Conservation (phyloP, 129 eudicot species). For the Flaveria bidentis region DNA sequence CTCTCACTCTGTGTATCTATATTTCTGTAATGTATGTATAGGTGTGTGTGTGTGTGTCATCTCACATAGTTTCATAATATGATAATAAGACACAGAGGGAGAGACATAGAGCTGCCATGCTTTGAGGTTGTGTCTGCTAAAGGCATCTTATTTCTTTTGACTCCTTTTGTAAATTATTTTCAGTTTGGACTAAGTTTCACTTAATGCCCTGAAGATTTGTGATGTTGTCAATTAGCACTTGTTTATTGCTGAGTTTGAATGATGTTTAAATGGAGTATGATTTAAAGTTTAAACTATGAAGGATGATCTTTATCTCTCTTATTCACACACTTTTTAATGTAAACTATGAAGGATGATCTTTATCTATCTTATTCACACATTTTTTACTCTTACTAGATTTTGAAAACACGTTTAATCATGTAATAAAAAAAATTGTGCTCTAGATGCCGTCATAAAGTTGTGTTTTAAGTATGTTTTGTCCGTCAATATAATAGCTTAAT, state of each 20-base stretch:
- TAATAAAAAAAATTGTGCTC: not conserved
- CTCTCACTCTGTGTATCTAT: slow-evolving; percentile 18
- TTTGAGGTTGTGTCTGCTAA: slow-evolving; percentile 43
- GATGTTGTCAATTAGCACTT: slow-evolving; percentile 1
- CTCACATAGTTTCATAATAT: slow-evolving; percentile 12
- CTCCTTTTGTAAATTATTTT: slow-evolving; percentile 26
- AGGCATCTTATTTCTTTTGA: slow-evolving; percentile 45
- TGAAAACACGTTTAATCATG: no score
- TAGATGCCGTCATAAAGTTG: no score
- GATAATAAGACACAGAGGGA: slow-evolving; percentile 37
- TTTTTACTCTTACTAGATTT: no score
- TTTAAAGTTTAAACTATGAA: no score
- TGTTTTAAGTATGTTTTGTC: no score
- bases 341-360: no score
- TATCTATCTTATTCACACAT: not conserved
- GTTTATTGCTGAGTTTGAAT: not conserved
- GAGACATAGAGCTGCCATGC: slow-evolving; percentile 44
- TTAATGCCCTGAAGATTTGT: not conserved
- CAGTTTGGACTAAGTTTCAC: not conserved
- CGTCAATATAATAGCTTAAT: no score
- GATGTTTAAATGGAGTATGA: no score
- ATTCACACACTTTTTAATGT: not conserved
- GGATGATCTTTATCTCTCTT: not conserved
- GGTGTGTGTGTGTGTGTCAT: slow-evolving; percentile 27
- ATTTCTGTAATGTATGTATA: slow-evolving; percentile 16